Evolutionary conservation across 2,329 filamentous ascomycete species (phyloP).

Genomic region (Epichloe bromicola): DNA sequence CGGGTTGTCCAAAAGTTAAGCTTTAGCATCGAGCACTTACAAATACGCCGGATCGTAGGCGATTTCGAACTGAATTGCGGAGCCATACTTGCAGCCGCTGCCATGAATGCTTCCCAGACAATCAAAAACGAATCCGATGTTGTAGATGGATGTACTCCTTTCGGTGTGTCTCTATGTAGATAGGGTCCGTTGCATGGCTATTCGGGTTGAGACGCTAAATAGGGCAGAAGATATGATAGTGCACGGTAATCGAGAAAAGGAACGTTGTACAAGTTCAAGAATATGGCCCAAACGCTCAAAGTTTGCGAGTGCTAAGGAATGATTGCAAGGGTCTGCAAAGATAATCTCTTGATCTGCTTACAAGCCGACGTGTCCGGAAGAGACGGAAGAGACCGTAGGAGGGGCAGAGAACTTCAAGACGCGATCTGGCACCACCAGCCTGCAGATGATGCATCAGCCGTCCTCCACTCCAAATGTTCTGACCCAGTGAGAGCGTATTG

Average conservation of each 20-base stretch:
- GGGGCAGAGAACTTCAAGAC: neutral
- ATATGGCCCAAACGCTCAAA: too few species aligned
- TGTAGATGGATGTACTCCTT: neutral
- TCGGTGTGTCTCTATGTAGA: neutral
- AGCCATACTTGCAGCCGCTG: conserved; percentile 10
- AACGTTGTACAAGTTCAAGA: too few species aligned
- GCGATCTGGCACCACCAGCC: neutral
- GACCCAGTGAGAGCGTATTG: neutral
- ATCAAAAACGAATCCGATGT: neutral
- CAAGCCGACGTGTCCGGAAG: neutral
- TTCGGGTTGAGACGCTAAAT: neutral
- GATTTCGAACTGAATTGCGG: conserved; percentile 57
- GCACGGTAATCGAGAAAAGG: neutral
- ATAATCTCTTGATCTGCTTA: neutral
- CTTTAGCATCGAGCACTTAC: conserved; percentile 30
- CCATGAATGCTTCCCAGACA: neutral
- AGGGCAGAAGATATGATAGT: neutral
- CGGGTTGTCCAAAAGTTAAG: too few species aligned
- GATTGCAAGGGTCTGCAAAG: neutral
- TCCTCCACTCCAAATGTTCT: neutral
- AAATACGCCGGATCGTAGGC: conserved; percentile 73
- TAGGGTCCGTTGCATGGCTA: neutral
- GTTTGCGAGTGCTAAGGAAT: too few species aligned
- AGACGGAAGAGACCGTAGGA: neutral
- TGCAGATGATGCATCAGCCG: neutral